Conservation (phyloP, 805 yeast species). For the Scheffersomyces ergatensis region DNA sequence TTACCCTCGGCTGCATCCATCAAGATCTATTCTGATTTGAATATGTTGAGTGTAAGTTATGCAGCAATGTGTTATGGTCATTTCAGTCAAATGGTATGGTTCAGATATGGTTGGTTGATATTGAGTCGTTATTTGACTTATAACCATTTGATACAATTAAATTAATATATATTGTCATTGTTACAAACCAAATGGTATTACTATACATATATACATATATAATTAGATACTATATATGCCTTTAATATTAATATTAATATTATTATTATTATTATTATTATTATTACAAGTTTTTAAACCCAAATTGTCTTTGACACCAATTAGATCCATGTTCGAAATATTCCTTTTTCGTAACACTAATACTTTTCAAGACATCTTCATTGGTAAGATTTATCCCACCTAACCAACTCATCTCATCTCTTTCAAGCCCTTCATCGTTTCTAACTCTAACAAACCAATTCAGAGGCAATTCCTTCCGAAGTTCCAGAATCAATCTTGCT, state of each 20-base stretch:
- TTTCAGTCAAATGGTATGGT: constrained; percentile 92
- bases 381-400: constrained; percentile 34
- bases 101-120: constrained; percentile 82
- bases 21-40: constrained; percentile 37
- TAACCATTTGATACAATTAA: constrained; percentile 55
- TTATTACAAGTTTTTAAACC: constrained; percentile 27
- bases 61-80: constrained; percentile 84
- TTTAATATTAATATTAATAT: neutral
- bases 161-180: constrained; percentile 1
- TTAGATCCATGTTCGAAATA: constrained; percentile 82
- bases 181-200: no score
- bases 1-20: constrained; percentile 22
- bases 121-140: constrained; percentile 73
- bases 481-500: constrained; percentile 56
- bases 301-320: constrained; percentile 53
- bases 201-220: neutral
- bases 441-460: constrained; percentile 63
- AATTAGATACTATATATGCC: no score
- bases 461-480: constrained; percentile 66
- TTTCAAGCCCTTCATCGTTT: constrained; percentile 4
- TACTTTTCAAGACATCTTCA: constrained; percentile 44
- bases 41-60: constrained; percentile 42
- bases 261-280: neutral
- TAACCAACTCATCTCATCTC: constrained; percentile 33
- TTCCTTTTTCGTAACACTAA: constrained; percentile 71